Base-by-base conservation (phyloP, 2,329 filamentous ascomycete species). In the Fusarium penzigii region DNA sequence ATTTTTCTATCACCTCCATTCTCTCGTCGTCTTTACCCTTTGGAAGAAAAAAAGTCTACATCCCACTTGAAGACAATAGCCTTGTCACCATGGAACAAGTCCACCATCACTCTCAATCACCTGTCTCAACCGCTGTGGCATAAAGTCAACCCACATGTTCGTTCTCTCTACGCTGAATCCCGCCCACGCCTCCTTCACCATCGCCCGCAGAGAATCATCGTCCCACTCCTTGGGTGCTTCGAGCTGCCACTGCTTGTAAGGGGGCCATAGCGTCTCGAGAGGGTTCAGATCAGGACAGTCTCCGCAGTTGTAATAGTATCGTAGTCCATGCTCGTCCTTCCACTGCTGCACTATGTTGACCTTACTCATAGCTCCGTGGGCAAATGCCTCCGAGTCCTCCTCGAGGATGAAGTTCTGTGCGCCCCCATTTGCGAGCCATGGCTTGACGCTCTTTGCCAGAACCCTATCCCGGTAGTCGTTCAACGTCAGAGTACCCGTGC, bases 211-310 rank as follows among this genome's bases (percentile, higher is more conserved):
- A 29, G 67, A 67, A 51, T 65, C 64, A 32, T 70, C 67, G 13
- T 72, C 66, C 70, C 70, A 72, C 39, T 70, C 66, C 55, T 54
- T 63, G 16, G 59, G 59, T 12, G 61, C 42, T 16, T 63, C 57
- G 41, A 61, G 51, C 20, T 55, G 59, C 70, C 70, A 73, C 51
- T 69, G 67, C 65, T 73, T 73, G 40, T 60, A 53, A 16, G 54
- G 40, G 44, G 70, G 70, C 70, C 70, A 73, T 12, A 71, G 53
- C 25, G 66, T 64, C 51, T 73, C 71, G 20, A 73, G 60, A 8
- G 69, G 70, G 56, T 60, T 71, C 43, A 73, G 56, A 49, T 73
- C 71, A 5, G 71, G 71, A 43, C 70, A 70, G 42, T 73, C 71
- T 7, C 70, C 66, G 48, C 71, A 72, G 58, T 62, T 71, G 50